phyloP scores from a whole-genome alignment of 2,329 filamentous ascomycete species.

The Cladosporium halotolerans region DNA sequence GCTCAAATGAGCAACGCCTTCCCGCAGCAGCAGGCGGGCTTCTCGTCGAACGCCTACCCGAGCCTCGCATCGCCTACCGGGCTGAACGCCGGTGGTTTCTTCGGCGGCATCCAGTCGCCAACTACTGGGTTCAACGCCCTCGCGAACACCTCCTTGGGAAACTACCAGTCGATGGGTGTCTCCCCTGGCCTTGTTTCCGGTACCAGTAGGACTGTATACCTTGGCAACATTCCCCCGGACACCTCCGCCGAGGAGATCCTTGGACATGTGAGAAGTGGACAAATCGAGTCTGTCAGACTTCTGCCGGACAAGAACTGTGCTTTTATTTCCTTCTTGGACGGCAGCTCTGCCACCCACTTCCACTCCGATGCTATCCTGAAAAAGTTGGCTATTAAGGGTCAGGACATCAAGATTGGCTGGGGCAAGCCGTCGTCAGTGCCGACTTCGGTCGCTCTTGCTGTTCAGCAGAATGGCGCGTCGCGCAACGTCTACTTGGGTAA shows the following conservation, averaged over 20 bases:
- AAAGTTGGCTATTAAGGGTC: constrained; percentile 95
- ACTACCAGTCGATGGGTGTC: constrained; percentile 57
- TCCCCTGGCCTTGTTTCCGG: constrained; percentile 76
- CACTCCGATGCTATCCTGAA: constrained; percentile 99
- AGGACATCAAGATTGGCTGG: constrained; percentile 99
- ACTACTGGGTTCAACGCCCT: constrained; percentile 66
- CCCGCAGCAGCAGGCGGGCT: constrained; percentile 53
- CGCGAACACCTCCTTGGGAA: constrained; percentile 36
- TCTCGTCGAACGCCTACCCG: constrained; percentile 80
- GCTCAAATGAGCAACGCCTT: constrained; percentile 67
- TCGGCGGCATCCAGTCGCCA: constrained; percentile 78
- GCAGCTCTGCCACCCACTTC: constrained; percentile 96
- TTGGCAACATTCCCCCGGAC: constrained; percentile 97
- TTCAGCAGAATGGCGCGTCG: constrained; percentile 94
- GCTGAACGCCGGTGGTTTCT: constrained; percentile 72
- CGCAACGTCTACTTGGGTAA: constrained; percentile 97
- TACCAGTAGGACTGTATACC: constrained; percentile 91
- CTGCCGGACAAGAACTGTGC: constrained; percentile 99
- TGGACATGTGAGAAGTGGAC: constrained; percentile 90
- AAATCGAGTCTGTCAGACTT: constrained; percentile 97
- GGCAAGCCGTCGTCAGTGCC: constrained; percentile 97
- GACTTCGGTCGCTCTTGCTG: constrained; percentile 91
- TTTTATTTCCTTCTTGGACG: constrained; percentile 98
- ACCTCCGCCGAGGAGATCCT: constrained; percentile 95
- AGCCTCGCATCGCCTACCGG: constrained; percentile 79